phyloP scores from a whole-genome alignment of 306 rosid genomes.

The Abrus pulchellus region DNA sequence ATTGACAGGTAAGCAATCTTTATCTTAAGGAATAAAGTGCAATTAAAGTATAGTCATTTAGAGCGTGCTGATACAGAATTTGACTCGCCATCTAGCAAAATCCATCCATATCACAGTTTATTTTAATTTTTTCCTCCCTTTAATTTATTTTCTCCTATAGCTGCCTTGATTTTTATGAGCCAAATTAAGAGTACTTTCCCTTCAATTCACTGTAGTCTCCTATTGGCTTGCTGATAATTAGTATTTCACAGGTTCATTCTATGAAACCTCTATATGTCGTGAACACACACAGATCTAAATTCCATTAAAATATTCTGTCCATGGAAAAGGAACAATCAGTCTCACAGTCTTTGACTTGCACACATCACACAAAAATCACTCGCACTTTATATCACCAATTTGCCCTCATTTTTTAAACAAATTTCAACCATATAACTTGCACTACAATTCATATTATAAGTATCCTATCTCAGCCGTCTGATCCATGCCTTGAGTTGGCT shows the following conservation, averaged over 20 bases:
- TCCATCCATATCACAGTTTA: neutral
- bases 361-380: neutral
- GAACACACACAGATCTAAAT: too few relatives aligned
- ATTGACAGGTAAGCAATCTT: neutral
- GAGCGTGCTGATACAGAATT: neutral
- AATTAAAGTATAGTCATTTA: neutral
- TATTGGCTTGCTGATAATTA: neutral
- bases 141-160: neutral
- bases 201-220: neutral
- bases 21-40: slow-evolving; percentile 7
- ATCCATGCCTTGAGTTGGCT: neutral
- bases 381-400: neutral
- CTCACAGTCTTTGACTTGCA: slow-evolving; percentile 3
- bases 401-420: neutral
- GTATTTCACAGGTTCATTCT: neutral
- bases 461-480: too few relatives aligned
- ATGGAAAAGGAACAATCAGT: neutral
- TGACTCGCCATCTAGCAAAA: neutral
- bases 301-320: too few relatives aligned
- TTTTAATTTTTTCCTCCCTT: neutral
- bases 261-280: too few relatives aligned
- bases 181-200: too few relatives aligned
- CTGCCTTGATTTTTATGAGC: neutral
- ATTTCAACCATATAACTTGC: neutral
- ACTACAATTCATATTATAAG: neutral